Evolutionary conservation across 1,284 basidiomycete genomes (phyloP), one percentile per base, ranked within the genome.

Genomic region (Ustilago loliicola): DNA sequence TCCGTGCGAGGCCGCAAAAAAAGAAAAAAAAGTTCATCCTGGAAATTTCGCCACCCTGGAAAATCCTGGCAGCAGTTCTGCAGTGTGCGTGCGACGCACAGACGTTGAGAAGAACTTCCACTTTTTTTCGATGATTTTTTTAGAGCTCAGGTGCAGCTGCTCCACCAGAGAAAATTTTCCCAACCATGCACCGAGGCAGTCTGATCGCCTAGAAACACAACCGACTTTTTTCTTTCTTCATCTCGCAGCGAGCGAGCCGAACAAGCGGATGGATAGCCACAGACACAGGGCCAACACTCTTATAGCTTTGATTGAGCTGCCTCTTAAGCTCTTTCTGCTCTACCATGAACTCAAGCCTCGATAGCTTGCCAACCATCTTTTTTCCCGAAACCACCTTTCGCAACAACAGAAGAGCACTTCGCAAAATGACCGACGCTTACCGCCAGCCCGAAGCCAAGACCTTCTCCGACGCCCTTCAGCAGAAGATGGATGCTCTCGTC

Each of bases 401-500:
- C 45, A 42, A 19, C 40, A 19, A 64, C 17, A 36, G 23, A 25
- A 27, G 47, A 34, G 10, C 34, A 27, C 25, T n/a, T 34, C 19
- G 38, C 11, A 73, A 36, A 50, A 73, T 73, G 71, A 68, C 71
- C 58, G 71, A 65, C 50, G 48, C 65, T 29, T 73, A 68, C 71
- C 66, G 66, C 42, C 69, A 72, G 58, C 74, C 74, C 52, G 69
- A 77, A 36, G 66, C 74, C 58, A 77, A 77, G 62, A 69, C 62
- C 66, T 77, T 77, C 62, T 60, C 75, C 23, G 66, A 77, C 29
- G 53, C 75, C 48, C 58, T 64, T 13, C 75, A 80, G 66, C 57
- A 70, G 21, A 77, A 76, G 45, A 65, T 82, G 25, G 75, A 81
- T 54, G 60, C 75, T 25, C 73, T 82, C 56, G 61, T 78, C 53